Conservation (phyloP, 2,329 filamentous ascomycete species). For the Penicillium palitans region DNA sequence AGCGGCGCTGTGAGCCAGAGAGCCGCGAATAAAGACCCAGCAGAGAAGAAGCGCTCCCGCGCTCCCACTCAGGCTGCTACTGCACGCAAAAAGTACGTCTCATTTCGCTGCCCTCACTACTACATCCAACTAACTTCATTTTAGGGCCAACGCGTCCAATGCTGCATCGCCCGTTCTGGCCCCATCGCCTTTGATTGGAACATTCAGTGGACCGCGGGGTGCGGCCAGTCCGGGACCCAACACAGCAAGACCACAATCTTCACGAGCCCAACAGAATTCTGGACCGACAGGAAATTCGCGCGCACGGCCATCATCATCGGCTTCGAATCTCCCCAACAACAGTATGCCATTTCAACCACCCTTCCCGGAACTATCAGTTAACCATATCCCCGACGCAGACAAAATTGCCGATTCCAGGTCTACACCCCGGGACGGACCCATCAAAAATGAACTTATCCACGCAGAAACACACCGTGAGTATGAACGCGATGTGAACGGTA, state of each 20-base stretch:
- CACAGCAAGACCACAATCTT: slow-evolving; percentile 63
- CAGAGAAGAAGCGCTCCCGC: slow-evolving; percentile 69
- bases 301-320: slow-evolving; percentile 61
- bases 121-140: slow-evolving; percentile 24
- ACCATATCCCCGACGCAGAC: slow-evolving; percentile 27
- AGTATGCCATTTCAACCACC: slow-evolving; percentile 37
- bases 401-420: slow-evolving; percentile 53
- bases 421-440: slow-evolving; percentile 51
- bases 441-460: slow-evolving; percentile 38
- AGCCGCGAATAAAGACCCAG: slow-evolving; percentile 61
- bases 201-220: slow-evolving; percentile 62
- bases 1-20: slow-evolving; percentile 41
- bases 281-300: slow-evolving; percentile 58
- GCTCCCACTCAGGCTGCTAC: slow-evolving; percentile 65
- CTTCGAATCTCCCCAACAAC: slow-evolving; percentile 62
- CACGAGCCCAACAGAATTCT: slow-evolving; percentile 74
- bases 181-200: slow-evolving; percentile 73
- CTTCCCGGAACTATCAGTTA: slow-evolving; percentile 29
- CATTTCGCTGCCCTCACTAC: neutral
- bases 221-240: slow-evolving; percentile 61
- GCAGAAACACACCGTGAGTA: slow-evolving; percentile 35
- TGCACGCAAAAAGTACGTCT: slow-evolving; percentile 71
- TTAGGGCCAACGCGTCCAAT: slow-evolving; percentile 50
- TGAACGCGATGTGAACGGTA: slow-evolving; percentile 25
- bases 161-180: slow-evolving; percentile 68